These are phyloP conservation scores for Aspergillus luchuensis DNA, from an alignment of 2,329 filamentous ascomycete genomes.

Conservation along the genomic window DNA sequence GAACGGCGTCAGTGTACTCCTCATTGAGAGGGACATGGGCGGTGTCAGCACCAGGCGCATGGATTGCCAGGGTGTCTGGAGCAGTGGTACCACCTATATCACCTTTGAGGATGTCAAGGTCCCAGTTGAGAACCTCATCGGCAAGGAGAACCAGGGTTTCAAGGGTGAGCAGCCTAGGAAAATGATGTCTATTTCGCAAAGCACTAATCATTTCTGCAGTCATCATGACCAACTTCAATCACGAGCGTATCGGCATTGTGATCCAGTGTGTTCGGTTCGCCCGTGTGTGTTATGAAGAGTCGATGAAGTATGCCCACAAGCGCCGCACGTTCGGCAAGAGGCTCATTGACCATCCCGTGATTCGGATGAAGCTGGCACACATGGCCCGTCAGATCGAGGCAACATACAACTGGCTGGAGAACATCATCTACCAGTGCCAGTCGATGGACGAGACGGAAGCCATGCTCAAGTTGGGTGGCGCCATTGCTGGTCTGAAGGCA, in stretches of 20 bases:
- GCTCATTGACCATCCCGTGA: constrained; percentile 94
- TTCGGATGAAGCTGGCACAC: constrained; percentile 94
- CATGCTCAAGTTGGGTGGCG: constrained; percentile 91
- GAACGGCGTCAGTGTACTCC: constrained; percentile 86
- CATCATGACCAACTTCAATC: constrained; percentile 99
- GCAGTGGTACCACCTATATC: constrained; percentile 91
- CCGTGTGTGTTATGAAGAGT: constrained; percentile 95
- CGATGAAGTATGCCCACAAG: constrained; percentile 96
- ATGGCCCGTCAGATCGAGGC: constrained; percentile 99
- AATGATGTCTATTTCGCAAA: neutral
- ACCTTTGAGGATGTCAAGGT: constrained; percentile 99
- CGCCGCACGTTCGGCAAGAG: constrained; percentile 94
- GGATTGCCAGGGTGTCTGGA: constrained; percentile 99
- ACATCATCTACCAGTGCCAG: constrained; percentile 87
- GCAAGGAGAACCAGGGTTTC: constrained; percentile 98
- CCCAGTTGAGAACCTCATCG: constrained; percentile 96
- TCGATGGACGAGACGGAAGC: constrained; percentile 93
- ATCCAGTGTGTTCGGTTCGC: constrained; percentile 96
- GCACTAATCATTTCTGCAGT: constrained; percentile 50
- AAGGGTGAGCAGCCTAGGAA: constrained; percentile 57
- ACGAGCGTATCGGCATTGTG: constrained; percentile 97
- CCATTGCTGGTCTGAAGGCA: constrained; percentile 91
- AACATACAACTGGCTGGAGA: constrained; percentile 96
- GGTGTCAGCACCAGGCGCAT: constrained; percentile 92
- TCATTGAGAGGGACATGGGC: constrained; percentile 82